Conservation (phyloP, 1,139 yeast genomes). For the Hansenula lynferdii region DNA sequence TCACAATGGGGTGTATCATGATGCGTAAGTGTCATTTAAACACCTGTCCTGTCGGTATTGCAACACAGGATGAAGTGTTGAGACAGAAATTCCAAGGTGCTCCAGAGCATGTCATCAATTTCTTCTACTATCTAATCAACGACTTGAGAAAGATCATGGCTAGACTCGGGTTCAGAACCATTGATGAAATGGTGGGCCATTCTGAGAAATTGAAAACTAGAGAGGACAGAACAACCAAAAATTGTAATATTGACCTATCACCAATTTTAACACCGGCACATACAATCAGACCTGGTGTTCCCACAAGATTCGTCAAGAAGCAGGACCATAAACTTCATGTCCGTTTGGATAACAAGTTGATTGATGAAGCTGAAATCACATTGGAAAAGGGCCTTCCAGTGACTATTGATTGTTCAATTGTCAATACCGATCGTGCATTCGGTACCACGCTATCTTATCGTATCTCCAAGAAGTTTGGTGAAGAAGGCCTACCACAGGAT, state of each 20-base stretch:
- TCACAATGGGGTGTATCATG: constrained; percentile 97
- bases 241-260: constrained; percentile 84
- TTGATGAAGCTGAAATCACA: constrained; percentile 93
- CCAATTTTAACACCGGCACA: constrained; percentile 97
- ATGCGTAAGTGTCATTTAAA: constrained; percentile 92
- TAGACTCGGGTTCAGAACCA: constrained; percentile 86
- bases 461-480: constrained; percentile 91
- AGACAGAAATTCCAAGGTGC: constrained; percentile 93
- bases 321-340: constrained; percentile 94
- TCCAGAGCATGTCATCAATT: constrained; percentile 97
- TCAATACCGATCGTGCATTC: constrained; percentile 93
- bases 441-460: constrained; percentile 95
- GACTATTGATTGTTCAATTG: constrained; percentile 85
- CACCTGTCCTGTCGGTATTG: constrained; percentile 98
- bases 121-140: constrained; percentile 90
- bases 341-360: constrained; percentile 89
- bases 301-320: constrained; percentile 87
- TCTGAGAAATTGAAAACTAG: constrained; percentile 86
- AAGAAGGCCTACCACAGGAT: constrained; percentile 89
- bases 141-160: constrained; percentile 95
- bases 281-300: constrained; percentile 95
- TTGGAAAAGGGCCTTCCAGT: constrained; percentile 93
- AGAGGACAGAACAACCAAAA: constrained; percentile 86
- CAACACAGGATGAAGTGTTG: constrained; percentile 94
- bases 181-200: constrained; percentile 97